Base-by-base conservation (phyloP, 2,329 filamentous ascomycete species). In the Trichoderma koningii region DNA sequence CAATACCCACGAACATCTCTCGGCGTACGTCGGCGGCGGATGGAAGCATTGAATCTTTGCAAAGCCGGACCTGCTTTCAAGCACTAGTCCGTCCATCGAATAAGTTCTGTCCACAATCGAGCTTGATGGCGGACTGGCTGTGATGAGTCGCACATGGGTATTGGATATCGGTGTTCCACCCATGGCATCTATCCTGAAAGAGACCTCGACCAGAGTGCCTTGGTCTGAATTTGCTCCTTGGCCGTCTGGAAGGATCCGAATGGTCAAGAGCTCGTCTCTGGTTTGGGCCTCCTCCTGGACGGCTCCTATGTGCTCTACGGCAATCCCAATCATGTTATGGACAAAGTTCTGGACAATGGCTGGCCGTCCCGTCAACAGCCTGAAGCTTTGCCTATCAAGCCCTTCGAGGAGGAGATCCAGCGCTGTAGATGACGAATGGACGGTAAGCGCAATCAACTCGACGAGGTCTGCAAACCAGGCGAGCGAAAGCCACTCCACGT, bases 261-360 rank as follows among this genome's bases (percentile, higher is more conserved):
- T 59, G 5, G n/a, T 57, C 41, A 66, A 19, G 7, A 66, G 48
- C 60, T 64, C 64, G 23, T 64, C 50, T 26, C 45, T 23, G 3
- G 3, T 34, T 38, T 51, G 48, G 3, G 44, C 47, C 7, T 30
- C 57, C 0, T 68, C 66, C 0, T 47, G 2, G 2, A 73, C 74
- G 66, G 79, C 76, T 23, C 76, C 75, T 15, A 79, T 72, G 61
- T 80, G 77, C 59, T 80, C 76, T 7, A 80, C 26, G 1, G 76
- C 77, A 42, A 80, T 76, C 1, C 73, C 76, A 41, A 74, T 74
- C 9, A 76, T 45, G 47, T 74, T 76, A 7, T 69, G 70, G 2
- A 76, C 67, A 45, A 79, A 74, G 65, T 76, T 71, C 1, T 66
- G 66, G 7, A 73, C 66, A 6, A 73, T 63, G 5, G 65, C 63